Percentiles rank a stretch among this genome's conserved stretches.
These are phyloP conservation scores for Kickxella alabastrina DNA, from an alignment of 192 early-diverging fungal species.

Conservation along the genomic window DNA sequence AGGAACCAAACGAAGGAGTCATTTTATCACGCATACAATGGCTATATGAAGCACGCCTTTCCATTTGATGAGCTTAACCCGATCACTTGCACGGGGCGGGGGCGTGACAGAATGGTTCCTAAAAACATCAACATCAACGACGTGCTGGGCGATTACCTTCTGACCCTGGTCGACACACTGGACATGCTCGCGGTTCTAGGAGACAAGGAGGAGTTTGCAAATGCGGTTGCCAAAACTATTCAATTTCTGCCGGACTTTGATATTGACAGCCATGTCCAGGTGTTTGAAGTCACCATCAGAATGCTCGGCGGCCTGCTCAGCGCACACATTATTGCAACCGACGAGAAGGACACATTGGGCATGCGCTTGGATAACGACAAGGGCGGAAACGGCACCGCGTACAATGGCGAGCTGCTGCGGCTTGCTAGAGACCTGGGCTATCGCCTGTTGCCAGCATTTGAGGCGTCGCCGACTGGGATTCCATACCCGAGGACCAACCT, in stretches of 20 bases:
- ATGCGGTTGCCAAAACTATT: constrained; percentile 60
- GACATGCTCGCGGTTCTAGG: constrained; percentile 81
- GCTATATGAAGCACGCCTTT: constrained; percentile 80
- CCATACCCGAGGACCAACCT: constrained; percentile 81
- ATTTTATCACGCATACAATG: constrained; percentile 75
- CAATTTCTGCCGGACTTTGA: constrained; percentile 66
- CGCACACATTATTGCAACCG: constrained; percentile 80
- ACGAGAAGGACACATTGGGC: constrained; percentile 54
- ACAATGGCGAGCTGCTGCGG: constrained; percentile 74
- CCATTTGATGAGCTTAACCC: constrained; percentile 93
- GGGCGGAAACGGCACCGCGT: constrained; percentile 36
- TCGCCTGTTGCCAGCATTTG: constrained; percentile 84
- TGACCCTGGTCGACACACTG: constrained; percentile 90
- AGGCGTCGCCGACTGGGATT: constrained; percentile 69
- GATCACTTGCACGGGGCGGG: constrained; percentile 71
- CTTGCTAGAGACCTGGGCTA: constrained; percentile 78
- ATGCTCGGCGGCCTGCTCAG: constrained; percentile 85
- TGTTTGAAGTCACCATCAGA: constrained; percentile 94
- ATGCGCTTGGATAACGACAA: constrained; percentile 37
- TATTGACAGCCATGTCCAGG: constrained; percentile 83
- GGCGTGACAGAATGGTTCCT: constrained; percentile 62
- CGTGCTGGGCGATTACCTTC: constrained; percentile 88
- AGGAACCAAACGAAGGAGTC: constrained; percentile 32
- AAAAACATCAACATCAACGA: constrained; percentile 69
- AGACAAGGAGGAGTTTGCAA: constrained; percentile 61